These are phyloP conservation scores for Theobroma cacao DNA, from an alignment of 345 rosid species.

Conservation along the genomic window DNA sequence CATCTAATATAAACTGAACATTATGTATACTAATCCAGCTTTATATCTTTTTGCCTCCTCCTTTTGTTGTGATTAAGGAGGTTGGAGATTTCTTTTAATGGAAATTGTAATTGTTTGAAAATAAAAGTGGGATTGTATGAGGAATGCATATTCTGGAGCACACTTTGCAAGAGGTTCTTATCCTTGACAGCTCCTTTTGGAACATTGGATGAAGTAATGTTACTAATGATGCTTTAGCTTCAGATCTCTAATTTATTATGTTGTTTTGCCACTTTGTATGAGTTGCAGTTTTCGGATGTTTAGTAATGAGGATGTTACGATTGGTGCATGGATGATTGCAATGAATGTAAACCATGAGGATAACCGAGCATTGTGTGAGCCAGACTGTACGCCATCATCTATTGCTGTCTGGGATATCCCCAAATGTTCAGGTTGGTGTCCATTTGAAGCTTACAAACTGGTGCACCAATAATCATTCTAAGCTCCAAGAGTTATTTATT, in stretches of 20 bases:
- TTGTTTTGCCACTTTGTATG: not conserved
- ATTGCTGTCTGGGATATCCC: constrained; percentile 94
- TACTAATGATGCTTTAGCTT: not conserved
- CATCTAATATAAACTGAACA: not conserved
- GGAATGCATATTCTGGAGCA: too few relatives aligned
- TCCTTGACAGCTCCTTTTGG: not conserved
- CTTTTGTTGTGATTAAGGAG: not conserved
- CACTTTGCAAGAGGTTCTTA: too few relatives aligned
- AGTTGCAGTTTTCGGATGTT: constrained; percentile 82
- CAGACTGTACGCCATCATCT: constrained; percentile 59
- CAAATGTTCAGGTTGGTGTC: constrained; percentile 77
- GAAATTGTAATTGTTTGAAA: too few relatives aligned
- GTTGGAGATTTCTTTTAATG: not conserved
- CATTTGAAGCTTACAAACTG: not conserved
- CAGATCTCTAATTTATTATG: not conserved
- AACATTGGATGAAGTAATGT: not conserved
- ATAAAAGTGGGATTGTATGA: too few relatives aligned
- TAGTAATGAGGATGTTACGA: constrained; percentile 92
- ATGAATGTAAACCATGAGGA: constrained; percentile 93
- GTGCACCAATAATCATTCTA: not conserved
- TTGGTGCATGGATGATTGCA: constrained; percentile 96
- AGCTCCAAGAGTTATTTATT: not conserved
- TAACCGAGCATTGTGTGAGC: constrained; percentile 52
- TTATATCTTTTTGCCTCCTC: not conserved
- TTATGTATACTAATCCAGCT: not conserved